Percentiles rank a stretch among this genome's conserved stretches.
phyloP scores from a whole-genome alignment of 768 basidiomycete species.

The Termitomyces sp. region DNA sequence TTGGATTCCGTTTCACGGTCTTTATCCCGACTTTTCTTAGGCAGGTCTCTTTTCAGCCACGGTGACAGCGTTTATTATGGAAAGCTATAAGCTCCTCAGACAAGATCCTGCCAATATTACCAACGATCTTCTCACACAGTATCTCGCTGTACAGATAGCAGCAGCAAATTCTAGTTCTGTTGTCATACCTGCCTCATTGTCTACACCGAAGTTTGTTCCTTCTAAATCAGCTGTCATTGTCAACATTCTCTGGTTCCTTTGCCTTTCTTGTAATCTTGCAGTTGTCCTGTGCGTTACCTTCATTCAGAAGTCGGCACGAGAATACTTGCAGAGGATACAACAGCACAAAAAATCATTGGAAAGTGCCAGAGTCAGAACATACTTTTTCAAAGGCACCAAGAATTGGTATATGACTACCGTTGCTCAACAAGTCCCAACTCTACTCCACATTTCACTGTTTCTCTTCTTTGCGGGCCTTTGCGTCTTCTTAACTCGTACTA shows the following conservation, averaged over 20 bases:
- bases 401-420: not conserved
- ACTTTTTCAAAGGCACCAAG: not conserved
- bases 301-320: not conserved
- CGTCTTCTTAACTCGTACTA: not conserved
- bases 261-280: constrained; percentile 21
- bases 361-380: constrained; percentile 2
- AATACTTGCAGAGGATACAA: not conserved
- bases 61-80: constrained; percentile 33
- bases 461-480: constrained; percentile 1
- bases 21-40: not conserved
- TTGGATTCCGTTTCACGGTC: not conserved
- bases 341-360: not conserved
- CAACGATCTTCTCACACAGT: constrained; percentile 20
- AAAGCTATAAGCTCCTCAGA: constrained; percentile 28
- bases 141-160: constrained; percentile 8
- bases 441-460: no score
- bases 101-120: constrained; percentile 24
- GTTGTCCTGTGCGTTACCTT: constrained; percentile 24
- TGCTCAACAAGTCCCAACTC: not conserved
- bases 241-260: constrained; percentile 28
- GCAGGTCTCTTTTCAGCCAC: constrained; percentile 36
- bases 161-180: constrained; percentile 1
- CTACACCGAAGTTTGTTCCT: constrained; percentile 9
- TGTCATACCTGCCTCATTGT: not conserved
- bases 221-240: constrained; percentile 18